Evolutionary conservation across 805 yeast species (phyloP), one percentile per base, ranked within the genome.

Genomic region (Myxozyma mucilagina): DNA sequence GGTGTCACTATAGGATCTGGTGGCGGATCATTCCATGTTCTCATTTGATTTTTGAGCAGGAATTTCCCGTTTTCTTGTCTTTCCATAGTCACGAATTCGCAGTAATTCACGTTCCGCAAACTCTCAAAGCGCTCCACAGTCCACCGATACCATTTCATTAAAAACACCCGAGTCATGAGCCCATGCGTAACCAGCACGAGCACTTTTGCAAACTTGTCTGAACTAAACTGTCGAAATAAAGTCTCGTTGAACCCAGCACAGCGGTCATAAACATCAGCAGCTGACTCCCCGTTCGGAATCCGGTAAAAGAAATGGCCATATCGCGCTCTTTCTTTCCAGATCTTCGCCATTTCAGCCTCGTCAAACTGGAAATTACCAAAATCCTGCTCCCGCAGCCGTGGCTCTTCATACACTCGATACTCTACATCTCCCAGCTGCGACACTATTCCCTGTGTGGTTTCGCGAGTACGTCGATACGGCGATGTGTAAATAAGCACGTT

Each of bases 91-190:
- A 92, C 78, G 72, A 89, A 86, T 65, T 86, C 84, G 69, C 97
- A 93, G 72, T 92, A 94, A 1, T 90, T 90, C 14, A 92, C 84
- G 72, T 92, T 92, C 61, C 87, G 82, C 64, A 92, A 79, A 49
- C 86, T 80, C 74, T 92, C 97, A 74, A 91, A 92, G 71, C 86
- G 85, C 72, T 91, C 97, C 70, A 87, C 93, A 1, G 87, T 81
- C 97, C 97, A 92, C 60, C 96, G 78, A 72, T 85, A 92, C 97
- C 97, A 92, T 69, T 91, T 89, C 91, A 91, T 90, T 47, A 92
- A 74, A 69, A 92, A 92, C 8, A 92, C 97, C 44, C 97, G 78
- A 3, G 96, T 88, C 93, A 96, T 90, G 14, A 92, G 89, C 9
- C 97, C 97, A 72, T 92, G 97, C 4, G 96, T 88, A 44, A 92